Evolutionary conservation across 2,329 filamentous ascomycete genomes (phyloP).

Genomic region (Fusarium tjaetaba): DNA sequence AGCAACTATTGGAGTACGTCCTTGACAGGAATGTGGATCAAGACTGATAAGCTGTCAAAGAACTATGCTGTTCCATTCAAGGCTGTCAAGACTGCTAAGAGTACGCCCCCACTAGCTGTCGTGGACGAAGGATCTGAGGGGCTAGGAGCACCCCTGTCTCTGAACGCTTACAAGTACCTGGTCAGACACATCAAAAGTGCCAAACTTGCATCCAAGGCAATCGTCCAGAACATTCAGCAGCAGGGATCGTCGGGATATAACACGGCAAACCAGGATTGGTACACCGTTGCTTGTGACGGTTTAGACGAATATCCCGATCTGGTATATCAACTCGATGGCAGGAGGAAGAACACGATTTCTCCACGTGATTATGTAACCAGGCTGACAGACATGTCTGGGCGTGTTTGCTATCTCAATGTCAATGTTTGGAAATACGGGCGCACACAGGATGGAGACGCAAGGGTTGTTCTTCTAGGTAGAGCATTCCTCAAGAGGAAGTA

Average conservation of each 20-base stretch:
- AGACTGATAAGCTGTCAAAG: not conserved
- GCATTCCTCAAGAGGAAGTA: not conserved
- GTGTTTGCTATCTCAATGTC: not conserved
- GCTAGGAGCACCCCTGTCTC: slow-evolving; percentile 8
- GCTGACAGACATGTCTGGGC: not conserved
- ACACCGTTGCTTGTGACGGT: not conserved
- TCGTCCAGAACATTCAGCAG: not conserved
- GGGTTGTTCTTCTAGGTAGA: not conserved
- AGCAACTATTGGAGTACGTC: slow-evolving; percentile 12
- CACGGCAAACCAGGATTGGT: not conserved
- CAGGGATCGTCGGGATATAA: not conserved
- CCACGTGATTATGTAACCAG: not conserved
- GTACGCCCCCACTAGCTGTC: slow-evolving; percentile 10
- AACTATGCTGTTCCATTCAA: slow-evolving; percentile 13
- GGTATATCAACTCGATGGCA: not conserved
- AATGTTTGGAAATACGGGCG: slow-evolving; percentile 5
- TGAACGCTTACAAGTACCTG: slow-evolving; percentile 10
- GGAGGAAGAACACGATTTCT: not conserved
- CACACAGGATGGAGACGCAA: not conserved
- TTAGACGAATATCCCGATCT: not conserved
- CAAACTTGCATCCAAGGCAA: not conserved
- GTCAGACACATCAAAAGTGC: not conserved
- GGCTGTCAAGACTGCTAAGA: not conserved
- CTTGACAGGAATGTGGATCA: slow-evolving; percentile 11
- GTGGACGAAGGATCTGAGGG: slow-evolving; percentile 22